Percentiles rank a stretch among this genome's conserved stretches.
Conservation (phyloP, 164 flowering plant species). For the Houttuynia cordata region DNA sequence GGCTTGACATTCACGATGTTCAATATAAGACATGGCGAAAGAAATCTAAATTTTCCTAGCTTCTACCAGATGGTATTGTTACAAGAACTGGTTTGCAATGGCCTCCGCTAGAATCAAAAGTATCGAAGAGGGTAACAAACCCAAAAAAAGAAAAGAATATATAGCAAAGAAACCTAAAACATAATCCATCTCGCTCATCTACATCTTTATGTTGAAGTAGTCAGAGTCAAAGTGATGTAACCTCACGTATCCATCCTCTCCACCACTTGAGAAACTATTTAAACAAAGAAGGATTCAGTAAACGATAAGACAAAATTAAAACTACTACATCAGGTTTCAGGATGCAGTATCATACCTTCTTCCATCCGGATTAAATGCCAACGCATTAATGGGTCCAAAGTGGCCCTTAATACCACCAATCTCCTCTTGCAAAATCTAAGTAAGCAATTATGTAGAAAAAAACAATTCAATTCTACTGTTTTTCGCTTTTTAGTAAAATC, state of each 20-base stretch:
- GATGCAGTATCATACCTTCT: conserved; percentile 38
- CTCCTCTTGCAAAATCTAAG: conserved; percentile 73
- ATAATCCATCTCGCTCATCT: not conserved
- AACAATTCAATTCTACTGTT: not conserved
- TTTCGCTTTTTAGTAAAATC: too few species aligned
- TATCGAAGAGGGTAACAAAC: too few species aligned
- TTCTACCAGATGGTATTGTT: too few species aligned
- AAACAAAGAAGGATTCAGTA: conserved; percentile 3
- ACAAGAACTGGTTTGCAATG: too few species aligned
- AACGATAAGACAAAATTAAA: not conserved
- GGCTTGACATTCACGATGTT: too few species aligned
- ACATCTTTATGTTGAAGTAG: conserved; percentile 60
- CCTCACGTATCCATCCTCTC: conserved; percentile 88
- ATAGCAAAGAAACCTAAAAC: not conserved
- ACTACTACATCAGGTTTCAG: not conserved
- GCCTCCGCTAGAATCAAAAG: too few species aligned
- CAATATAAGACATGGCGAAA: too few species aligned
- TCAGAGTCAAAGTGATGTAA: conserved; percentile 78
- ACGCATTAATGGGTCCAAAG: conserved; percentile 91
- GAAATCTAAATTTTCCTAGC: too few species aligned
- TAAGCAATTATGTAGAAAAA: not conserved
- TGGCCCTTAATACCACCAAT: conserved; percentile 96
- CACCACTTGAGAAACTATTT: conserved; percentile 65
- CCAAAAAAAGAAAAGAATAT: not conserved
- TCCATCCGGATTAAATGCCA: conserved; percentile 94